Conservation (phyloP, 345 rosid species). For the Orychophragmus violaceus region DNA sequence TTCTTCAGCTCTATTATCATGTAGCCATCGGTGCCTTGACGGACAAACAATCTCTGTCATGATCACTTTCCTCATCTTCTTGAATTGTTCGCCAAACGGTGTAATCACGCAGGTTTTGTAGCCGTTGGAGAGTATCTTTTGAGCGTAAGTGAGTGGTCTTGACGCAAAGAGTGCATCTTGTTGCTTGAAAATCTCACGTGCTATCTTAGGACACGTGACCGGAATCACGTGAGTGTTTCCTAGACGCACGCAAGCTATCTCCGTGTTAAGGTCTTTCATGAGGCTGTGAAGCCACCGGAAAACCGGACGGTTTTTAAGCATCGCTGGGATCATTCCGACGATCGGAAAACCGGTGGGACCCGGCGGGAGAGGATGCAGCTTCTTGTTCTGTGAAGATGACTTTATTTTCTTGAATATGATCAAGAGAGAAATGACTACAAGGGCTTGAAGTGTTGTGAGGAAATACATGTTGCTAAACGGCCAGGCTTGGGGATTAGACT, state of each 20-base stretch:
- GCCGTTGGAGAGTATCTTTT: slow-evolving; percentile 16
- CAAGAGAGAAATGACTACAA: slow-evolving; percentile 2
- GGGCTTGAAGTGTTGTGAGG: slow-evolving; percentile 19
- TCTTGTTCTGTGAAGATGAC: slow-evolving; percentile 6
- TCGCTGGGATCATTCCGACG: slow-evolving; percentile 28
- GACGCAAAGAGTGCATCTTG: slow-evolving; percentile 36
- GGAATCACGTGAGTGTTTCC: slow-evolving; percentile 38
- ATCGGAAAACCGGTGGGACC: slow-evolving; percentile 37
- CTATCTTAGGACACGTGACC: slow-evolving; percentile 34
- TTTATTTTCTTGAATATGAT: slow-evolving; percentile 21
- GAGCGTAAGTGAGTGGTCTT: slow-evolving; percentile 27
- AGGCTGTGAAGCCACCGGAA: slow-evolving; percentile 35
- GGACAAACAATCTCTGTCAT: slow-evolving; percentile 33
- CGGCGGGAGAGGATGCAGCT: slow-evolving; percentile 33
- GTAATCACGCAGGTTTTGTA: slow-evolving; percentile 21
- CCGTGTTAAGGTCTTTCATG: slow-evolving; percentile 33
- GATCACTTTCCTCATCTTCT: slow-evolving; percentile 35
- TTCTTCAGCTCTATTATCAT: slow-evolving; percentile 32
- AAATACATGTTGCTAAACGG: slow-evolving; percentile 15
- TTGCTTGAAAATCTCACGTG: slow-evolving; percentile 29
- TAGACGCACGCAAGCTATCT: slow-evolving; percentile 38
- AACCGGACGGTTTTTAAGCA: slow-evolving; percentile 26
- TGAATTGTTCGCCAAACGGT: slow-evolving; percentile 36
- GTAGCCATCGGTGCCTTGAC: slow-evolving; percentile 33
- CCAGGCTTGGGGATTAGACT: background rate